Evolutionary conservation across 73 alveolate species (phyloP), one percentile per base, ranked within the genome.

Genomic region (Paramecium biaurelia): DNA sequence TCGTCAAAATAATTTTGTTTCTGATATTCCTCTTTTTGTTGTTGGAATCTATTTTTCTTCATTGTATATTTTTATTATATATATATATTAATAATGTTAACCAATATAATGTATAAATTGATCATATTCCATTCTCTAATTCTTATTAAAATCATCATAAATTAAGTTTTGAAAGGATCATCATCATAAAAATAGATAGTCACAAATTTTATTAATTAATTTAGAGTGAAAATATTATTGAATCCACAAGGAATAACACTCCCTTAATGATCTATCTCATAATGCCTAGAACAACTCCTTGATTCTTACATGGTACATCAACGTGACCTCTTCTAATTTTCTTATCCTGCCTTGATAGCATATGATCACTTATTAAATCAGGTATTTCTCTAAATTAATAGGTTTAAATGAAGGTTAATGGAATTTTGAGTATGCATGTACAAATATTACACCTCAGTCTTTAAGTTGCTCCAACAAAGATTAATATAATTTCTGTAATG

Each of bases 401-500:
- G 68, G 93, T 34, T 97, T 90, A 37, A n/a, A 28, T 1, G 12
- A 74, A 34, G n/a, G 76, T 93, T 1, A 96, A 1, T 1, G 96
- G 26, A 87, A 59, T 63, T 92, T 85, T 42, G 92, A 96, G 28
- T 23, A 87, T 88, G 56, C 84, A 92, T 45, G 97, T 95, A 41
- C 99, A 98, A 26, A 97, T 28, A 94, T 97, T 97, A 86, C 99
- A 98, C 57, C 93, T 95, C 97, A 98, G 34, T 92, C 96, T 12
- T 96, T 97, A 42, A 92, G 79, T 86, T 97, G 95, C 57, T 95
- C 96, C 68, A 97, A 88, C 93, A 97, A 7, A 99, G 99, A 93
- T 98, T 98, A 20, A 98, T 90, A 94, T 97, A 98, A 7, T 98
- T 99, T 38, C 97, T 85, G 49, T 99, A 98, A 49, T 96, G 96